phyloP scores from a whole-genome alignment of 2,329 filamentous ascomycete species.

The Xylariaceae sp. region DNA sequence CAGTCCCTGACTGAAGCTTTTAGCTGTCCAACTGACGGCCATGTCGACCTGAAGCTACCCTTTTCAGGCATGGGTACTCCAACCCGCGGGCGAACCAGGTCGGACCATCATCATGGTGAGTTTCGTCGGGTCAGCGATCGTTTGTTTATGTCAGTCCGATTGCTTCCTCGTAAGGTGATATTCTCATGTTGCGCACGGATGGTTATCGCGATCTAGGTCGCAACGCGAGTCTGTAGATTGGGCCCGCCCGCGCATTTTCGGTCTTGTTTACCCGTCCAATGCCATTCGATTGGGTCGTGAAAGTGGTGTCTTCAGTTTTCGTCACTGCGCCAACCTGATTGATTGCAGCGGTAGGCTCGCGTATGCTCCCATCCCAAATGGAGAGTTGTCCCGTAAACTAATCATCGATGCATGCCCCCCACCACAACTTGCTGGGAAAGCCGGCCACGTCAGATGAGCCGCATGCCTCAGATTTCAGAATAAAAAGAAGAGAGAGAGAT shows the following conservation, averaged over 20 bases:
- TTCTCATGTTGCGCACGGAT: neutral
- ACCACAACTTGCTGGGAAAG: conserved; percentile 24
- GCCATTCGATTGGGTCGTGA: conserved; percentile 7
- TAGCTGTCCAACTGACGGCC: conserved; percentile 18
- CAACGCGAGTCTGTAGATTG: neutral
- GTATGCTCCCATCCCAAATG: conserved; percentile 4
- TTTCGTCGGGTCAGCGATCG: conserved; percentile 3
- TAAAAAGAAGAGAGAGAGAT: neutral
- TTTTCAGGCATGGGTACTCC: conserved; percentile 10
- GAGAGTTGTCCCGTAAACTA: conserved; percentile 5
- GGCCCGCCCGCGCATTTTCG: neutral
- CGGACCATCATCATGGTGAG: conserved; percentile 4
- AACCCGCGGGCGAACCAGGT: conserved; percentile 11
- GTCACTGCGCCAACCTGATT: neutral
- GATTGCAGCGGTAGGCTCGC: conserved; percentile 8
- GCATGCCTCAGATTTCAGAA: conserved; percentile 7
- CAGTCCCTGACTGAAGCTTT: conserved; percentile 29
- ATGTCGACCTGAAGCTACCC: conserved; percentile 12
- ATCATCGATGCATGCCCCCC: conserved; percentile 22
- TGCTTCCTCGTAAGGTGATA: neutral
- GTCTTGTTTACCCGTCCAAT: neutral
- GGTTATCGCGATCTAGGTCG: conserved; percentile 1
- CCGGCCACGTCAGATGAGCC: conserved; percentile 29
- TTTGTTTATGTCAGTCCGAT: neutral
- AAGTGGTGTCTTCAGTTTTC: neutral